Conservation (phyloP, 148 eudicot species). For the Rheum nobile region DNA sequence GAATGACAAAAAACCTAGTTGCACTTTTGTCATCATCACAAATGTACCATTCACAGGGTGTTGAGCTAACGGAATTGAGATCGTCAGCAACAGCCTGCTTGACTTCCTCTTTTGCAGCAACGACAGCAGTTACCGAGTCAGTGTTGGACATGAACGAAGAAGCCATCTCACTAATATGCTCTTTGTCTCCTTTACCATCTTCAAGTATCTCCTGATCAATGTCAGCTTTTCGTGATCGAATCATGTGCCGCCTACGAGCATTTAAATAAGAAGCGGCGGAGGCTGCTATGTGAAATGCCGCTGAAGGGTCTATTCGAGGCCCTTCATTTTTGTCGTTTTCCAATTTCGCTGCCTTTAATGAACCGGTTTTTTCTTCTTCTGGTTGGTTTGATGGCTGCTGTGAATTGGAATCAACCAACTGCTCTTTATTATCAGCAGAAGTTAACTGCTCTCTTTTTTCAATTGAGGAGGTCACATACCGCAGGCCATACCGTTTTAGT, state of each 20-base stretch:
- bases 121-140: constrained; percentile 84
- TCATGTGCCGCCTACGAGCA: constrained; percentile 49
- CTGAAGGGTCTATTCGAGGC: background rate
- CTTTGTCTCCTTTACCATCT: constrained; percentile 12
- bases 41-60: constrained; percentile 92
- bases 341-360: constrained; percentile 13
- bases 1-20: constrained; percentile 76
- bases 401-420: constrained; percentile 9
- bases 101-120: constrained; percentile 95
- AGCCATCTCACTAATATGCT: constrained; percentile 13
- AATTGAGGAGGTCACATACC: constrained; percentile 8
- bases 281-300: constrained; percentile 2
- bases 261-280: constrained; percentile 27
- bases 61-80: constrained; percentile 53
- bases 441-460: background rate
- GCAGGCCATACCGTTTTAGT: background rate
- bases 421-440: background rate
- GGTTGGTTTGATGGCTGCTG: background rate
- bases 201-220: constrained; percentile 9
- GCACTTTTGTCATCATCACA: constrained; percentile 81
- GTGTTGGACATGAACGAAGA: constrained; percentile 85
- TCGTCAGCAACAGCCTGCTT: constrained; percentile 98
- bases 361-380: background rate
- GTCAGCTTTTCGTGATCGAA: constrained; percentile 21
- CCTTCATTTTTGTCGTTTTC: background rate